These are phyloP conservation scores for Diaporthe amygdali DNA, from an alignment of 2,329 filamentous ascomycete genomes.

Conservation along the genomic window DNA sequence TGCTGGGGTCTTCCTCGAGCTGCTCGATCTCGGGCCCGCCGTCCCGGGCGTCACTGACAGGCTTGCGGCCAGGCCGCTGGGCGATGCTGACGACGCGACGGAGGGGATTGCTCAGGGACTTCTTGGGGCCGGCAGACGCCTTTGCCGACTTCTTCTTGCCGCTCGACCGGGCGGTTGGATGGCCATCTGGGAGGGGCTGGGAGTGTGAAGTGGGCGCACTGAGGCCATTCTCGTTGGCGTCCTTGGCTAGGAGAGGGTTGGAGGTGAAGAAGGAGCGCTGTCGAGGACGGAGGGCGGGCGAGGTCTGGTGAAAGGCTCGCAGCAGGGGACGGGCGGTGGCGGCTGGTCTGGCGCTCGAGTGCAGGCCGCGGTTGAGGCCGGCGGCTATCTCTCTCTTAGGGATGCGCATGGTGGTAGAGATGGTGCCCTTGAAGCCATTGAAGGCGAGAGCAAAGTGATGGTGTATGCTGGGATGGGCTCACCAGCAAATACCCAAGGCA, in stretches of 20 bases:
- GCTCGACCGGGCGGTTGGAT: neutral
- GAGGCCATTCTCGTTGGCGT: conserved; percentile 30
- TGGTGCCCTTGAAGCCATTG: conserved; percentile 19
- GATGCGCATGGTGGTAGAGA: conserved; percentile 20
- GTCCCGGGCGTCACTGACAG: conserved; percentile 42
- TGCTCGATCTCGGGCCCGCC: conserved; percentile 28
- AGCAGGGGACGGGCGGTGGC: conserved; percentile 34
- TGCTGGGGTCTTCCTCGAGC: conserved; percentile 40
- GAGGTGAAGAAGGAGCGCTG: conserved; percentile 71
- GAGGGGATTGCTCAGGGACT: conserved; percentile 81
- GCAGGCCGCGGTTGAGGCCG: conserved; percentile 28
- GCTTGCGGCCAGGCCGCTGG: conserved; percentile 58
- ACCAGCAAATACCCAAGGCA: neutral
- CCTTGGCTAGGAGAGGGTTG: conserved; percentile 58
- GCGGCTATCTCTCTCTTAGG: conserved; percentile 22
- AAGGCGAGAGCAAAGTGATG: neutral
- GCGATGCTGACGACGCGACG: conserved; percentile 87
- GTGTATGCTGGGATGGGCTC: neutral
- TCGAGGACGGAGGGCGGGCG: conserved; percentile 50
- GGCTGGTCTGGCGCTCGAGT: conserved; percentile 29
- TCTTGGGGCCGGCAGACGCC: conserved; percentile 46
- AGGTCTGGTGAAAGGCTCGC: conserved; percentile 53
- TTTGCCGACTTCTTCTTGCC: conserved; percentile 20
- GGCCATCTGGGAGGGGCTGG: neutral
- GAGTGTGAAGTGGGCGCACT: neutral